Evolutionary conservation across 441 rosid genomes (phyloP).

Genomic region (Hypseocharis bilobata): DNA sequence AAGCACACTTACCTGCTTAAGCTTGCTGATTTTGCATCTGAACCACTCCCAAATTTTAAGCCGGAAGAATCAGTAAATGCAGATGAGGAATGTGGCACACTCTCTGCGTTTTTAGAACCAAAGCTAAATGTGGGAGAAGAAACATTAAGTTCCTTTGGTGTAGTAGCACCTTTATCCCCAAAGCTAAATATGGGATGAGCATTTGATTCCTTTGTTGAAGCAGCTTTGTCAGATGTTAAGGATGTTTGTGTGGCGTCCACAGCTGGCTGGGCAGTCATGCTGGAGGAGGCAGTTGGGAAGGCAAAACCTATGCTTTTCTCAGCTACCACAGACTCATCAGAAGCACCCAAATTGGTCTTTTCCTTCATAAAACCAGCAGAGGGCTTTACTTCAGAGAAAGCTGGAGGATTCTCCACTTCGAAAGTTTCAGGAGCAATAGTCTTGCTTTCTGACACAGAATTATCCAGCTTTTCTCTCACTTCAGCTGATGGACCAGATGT

Average conservation of each 20-base stretch:
- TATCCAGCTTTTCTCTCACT: slow-evolving; percentile 29
- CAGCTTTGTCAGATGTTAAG: slow-evolving; percentile 24
- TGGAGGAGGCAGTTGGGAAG: slow-evolving; percentile 23
- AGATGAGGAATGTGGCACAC: slow-evolving; percentile 19
- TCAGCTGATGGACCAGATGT: slow-evolving; percentile 24
- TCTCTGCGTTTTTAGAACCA: slow-evolving; percentile 20
- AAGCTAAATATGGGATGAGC: slow-evolving; percentile 23
- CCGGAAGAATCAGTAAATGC: slow-evolving; percentile 23
- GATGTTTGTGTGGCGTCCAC: slow-evolving; percentile 26
- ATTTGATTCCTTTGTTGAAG: slow-evolving; percentile 20
- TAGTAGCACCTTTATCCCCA: slow-evolving; percentile 25
- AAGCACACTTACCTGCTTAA: slow-evolving; percentile 36
- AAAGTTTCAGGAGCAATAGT: slow-evolving; percentile 28
- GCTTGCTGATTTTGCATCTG: slow-evolving; percentile 26
- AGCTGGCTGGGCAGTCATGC: slow-evolving; percentile 29
- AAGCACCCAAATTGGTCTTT: slow-evolving; percentile 23
- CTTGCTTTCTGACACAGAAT: slow-evolving; percentile 23
- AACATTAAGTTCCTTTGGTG: slow-evolving; percentile 29
- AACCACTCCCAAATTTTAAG: slow-evolving; percentile 20
- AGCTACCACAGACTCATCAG: slow-evolving; percentile 29
- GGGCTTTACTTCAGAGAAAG: slow-evolving; percentile 28
- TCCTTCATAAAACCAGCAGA: slow-evolving; percentile 28
- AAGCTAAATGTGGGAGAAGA: slow-evolving; percentile 21
- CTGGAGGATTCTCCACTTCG: slow-evolving; percentile 27
- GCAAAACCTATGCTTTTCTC: slow-evolving; percentile 30